A percentile compares a stretch with the other conserved stretches of the same genome.
Conservation (phyloP, 1,284 basidiomycete species). For the Cutaneotrichosporon cyanovorans region DNA sequence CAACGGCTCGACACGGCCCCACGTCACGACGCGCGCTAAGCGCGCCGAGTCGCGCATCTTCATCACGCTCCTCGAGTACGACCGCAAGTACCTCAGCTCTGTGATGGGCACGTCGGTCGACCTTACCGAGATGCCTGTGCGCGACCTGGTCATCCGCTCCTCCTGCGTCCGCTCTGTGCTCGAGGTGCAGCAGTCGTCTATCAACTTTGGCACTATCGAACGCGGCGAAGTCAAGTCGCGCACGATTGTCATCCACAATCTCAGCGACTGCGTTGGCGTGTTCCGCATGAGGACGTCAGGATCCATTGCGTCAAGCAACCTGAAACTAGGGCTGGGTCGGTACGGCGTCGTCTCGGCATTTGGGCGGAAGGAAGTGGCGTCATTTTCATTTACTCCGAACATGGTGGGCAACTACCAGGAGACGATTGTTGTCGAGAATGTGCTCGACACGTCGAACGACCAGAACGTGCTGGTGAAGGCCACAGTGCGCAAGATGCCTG, state of each 20-base stretch:
- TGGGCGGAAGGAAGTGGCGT: conserved; percentile 49
- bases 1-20: conserved; percentile 48
- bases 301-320: conserved; percentile 50
- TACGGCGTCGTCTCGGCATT: conserved; percentile 50
- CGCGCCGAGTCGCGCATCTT: conserved; percentile 50
- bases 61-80: conserved; percentile 48
- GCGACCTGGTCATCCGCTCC: conserved; percentile 49
- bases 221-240: conserved; percentile 49
- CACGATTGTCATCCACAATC: conserved; percentile 49
- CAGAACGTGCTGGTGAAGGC: conserved; percentile 49
- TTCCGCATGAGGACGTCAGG: conserved; percentile 51
- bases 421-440: conserved; percentile 49
- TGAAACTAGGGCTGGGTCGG: conserved; percentile 48
- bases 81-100: conserved; percentile 27
- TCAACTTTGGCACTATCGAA: conserved; percentile 52
- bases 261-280: conserved; percentile 48
- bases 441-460: conserved; percentile 48
- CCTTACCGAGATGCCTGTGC: conserved; percentile 47
- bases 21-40: conserved; percentile 46
- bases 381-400: conserved; percentile 46
- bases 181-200: conserved; percentile 50
- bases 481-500: conserved; percentile 47
- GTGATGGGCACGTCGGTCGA: conserved; percentile 15
- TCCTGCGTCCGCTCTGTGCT: conserved; percentile 47
- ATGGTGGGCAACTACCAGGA: conserved; percentile 49